A percentile compares a stretch with the other conserved stretches of the same genome.
These are phyloP conservation scores for Tephrocybe sp. DNA, from an alignment of 768 basidiomycete genomes.

Conservation along the genomic window DNA sequence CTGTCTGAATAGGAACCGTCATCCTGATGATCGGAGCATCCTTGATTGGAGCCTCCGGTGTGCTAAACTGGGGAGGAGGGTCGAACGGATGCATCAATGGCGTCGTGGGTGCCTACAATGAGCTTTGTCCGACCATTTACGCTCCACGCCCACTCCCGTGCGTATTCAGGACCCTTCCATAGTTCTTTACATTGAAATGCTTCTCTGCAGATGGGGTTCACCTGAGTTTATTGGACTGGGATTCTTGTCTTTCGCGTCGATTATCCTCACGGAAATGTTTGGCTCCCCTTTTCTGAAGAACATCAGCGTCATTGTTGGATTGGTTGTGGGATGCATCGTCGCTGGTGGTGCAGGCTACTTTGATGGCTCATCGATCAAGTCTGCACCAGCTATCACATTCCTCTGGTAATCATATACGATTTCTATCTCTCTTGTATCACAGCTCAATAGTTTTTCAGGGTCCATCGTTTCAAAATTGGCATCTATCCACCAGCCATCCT, in stretches of 20 bases:
- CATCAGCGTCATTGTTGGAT: slow-evolving; percentile 71
- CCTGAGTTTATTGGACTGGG: slow-evolving; percentile 86
- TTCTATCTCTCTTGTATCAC: neutral
- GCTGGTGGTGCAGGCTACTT: slow-evolving; percentile 81
- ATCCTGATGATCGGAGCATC: slow-evolving; percentile 80
- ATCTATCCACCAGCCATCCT: slow-evolving; percentile 72
- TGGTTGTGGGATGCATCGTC: slow-evolving; percentile 79
- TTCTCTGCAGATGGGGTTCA: slow-evolving; percentile 62
- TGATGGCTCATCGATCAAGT: slow-evolving; percentile 58
- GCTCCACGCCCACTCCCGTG: slow-evolving; percentile 71
- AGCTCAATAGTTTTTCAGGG: slow-evolving; percentile 38
- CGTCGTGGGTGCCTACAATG: slow-evolving; percentile 67
- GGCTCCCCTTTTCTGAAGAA: slow-evolving; percentile 87
- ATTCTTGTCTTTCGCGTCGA: slow-evolving; percentile 77
- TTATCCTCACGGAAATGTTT: slow-evolving; percentile 79
- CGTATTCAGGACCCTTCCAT: slow-evolving; percentile 16
- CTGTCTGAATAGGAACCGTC: slow-evolving; percentile 54
- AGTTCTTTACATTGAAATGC: neutral
- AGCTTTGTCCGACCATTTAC: slow-evolving; percentile 67
- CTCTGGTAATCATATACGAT: slow-evolving; percentile 53
- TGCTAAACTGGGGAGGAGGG: slow-evolving; percentile 84
- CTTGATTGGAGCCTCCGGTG: slow-evolving; percentile 72
- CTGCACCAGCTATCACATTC: slow-evolving; percentile 79
- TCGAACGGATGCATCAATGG: slow-evolving; percentile 65
- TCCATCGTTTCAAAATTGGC: slow-evolving; percentile 71